Conservation (phyloP, 1,139 yeast species). For the Suhomyces ambrosiae region DNA sequence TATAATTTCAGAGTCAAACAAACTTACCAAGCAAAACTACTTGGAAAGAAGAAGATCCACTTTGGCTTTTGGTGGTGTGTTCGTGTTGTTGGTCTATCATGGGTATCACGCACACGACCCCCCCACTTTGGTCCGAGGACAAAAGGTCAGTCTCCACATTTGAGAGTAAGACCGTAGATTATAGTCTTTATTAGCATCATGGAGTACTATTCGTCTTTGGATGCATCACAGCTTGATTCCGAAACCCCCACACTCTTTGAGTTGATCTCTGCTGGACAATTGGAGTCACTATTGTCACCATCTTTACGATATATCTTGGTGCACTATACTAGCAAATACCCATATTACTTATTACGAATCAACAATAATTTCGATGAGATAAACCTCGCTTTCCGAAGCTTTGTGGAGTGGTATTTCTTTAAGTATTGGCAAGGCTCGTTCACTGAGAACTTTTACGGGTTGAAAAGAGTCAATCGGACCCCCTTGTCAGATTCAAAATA, state of each 20-base stretch:
- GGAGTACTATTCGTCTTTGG: constrained; percentile 83
- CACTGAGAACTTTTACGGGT: constrained; percentile 90
- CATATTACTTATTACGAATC: constrained; percentile 62
- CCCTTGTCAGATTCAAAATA: constrained; percentile 36
- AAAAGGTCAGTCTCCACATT: constrained; percentile 9
- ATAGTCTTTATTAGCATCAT: constrained; percentile 32
- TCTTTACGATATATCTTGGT: constrained; percentile 79
- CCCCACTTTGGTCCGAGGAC: constrained; percentile 12
- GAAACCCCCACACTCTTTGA: constrained; percentile 83
- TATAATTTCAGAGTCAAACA: too few species aligned
- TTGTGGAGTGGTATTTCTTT: constrained; percentile 75
- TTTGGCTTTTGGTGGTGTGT: too few species aligned
- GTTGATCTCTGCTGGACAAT: constrained; percentile 76
- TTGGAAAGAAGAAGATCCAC: too few species aligned
- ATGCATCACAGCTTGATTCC: constrained; percentile 73
- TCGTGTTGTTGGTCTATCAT: too few species aligned
- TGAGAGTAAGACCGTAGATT: too few species aligned
- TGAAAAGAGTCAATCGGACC: constrained; percentile 61
- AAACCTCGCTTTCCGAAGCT: constrained; percentile 59
- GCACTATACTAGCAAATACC: constrained; percentile 79
- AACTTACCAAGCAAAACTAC: too few species aligned
- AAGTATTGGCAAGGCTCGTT: constrained; percentile 81
- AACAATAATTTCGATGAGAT: constrained; percentile 79
- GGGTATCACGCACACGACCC: constrained; percentile 8
- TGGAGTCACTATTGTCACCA: constrained; percentile 77